Evolutionary conservation across 768 basidiomycete genomes (phyloP).

Genomic region (Lactarius tabidus): DNA sequence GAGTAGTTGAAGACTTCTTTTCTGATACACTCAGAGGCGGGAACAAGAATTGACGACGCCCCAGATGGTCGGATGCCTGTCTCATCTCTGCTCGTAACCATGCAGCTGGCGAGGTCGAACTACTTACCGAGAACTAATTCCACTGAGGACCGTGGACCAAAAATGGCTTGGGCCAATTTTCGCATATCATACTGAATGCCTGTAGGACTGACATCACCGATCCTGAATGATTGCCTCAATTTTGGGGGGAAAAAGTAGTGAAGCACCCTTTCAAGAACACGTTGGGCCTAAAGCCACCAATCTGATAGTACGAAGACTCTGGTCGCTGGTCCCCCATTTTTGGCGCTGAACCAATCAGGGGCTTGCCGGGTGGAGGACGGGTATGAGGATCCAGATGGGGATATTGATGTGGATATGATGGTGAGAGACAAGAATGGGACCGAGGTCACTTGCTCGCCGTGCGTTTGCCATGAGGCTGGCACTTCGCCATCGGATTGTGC

Average conservation of each 20-base stretch:
- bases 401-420: neutral
- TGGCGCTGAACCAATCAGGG: neutral
- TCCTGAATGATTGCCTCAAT: conserved; percentile 1
- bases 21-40: conserved; percentile 10
- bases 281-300: conserved; percentile 24
- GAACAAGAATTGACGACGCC: conserved; percentile 21
- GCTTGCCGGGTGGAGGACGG: neutral
- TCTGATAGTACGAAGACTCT: conserved; percentile 21
- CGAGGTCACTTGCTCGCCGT: neutral
- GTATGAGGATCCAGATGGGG: neutral
- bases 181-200: conserved; percentile 7
- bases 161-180: conserved; percentile 15
- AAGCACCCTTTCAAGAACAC: conserved; percentile 17
- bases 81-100: neutral
- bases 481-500: neutral
- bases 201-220: conserved; percentile 4
- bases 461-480: conserved; percentile 11
- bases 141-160: neutral
- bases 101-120: neutral
- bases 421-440: conserved; percentile 1
- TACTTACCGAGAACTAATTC: conserved; percentile 23
- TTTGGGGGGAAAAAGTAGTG: neutral
- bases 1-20: conserved; percentile 5
- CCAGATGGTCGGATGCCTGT: conserved; percentile 23
- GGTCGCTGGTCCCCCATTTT: conserved; percentile 14